Evolutionary conservation across 2,329 filamentous ascomycete genomes (phyloP).

Genomic region (Fusarium bulbicola): DNA sequence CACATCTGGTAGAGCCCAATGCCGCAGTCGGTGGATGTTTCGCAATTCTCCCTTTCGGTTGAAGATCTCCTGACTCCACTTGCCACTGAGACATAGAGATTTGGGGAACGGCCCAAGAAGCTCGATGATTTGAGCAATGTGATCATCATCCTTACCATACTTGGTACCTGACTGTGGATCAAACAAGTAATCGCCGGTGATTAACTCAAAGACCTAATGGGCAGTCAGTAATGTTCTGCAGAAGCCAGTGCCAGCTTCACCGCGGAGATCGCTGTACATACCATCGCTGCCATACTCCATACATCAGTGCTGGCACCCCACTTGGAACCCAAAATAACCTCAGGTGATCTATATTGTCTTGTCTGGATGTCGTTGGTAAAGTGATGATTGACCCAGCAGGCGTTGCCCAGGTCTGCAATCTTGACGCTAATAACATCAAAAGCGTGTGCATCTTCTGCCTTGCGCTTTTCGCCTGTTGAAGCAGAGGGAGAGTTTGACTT

Average conservation of each 20-base stretch:
- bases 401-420: conserved; percentile 97
- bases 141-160: conserved; percentile 99
- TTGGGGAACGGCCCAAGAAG: conserved; percentile 93
- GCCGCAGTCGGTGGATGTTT: conserved; percentile 94
- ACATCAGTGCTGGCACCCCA: conserved; percentile 99
- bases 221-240: conserved; percentile 12
- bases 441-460: conserved; percentile 64
- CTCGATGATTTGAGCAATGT: conserved; percentile 99
- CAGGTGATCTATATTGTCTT: conserved; percentile 93
- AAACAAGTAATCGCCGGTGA: conserved; percentile 98
- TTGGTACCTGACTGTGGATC: conserved; percentile 98
- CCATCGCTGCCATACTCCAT: conserved; percentile 99
- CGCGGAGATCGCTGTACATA: conserved; percentile 54
- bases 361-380: conserved; percentile 99
- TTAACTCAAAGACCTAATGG: conserved; percentile 88
- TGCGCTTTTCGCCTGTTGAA: conserved; percentile 68
- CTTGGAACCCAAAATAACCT: conserved; percentile 95
- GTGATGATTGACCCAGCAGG: conserved; percentile 98
- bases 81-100: conserved; percentile 88
- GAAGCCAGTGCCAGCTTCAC: not conserved
- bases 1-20: conserved; percentile 95
- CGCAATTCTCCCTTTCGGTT: conserved; percentile 96
- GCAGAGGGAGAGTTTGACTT: conserved; percentile 67
- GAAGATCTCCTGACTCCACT: conserved; percentile 99
- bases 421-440: conserved; percentile 93